phyloP scores from a whole-genome alignment of 305 asterid species.

The Fraxinus albicans region DNA sequence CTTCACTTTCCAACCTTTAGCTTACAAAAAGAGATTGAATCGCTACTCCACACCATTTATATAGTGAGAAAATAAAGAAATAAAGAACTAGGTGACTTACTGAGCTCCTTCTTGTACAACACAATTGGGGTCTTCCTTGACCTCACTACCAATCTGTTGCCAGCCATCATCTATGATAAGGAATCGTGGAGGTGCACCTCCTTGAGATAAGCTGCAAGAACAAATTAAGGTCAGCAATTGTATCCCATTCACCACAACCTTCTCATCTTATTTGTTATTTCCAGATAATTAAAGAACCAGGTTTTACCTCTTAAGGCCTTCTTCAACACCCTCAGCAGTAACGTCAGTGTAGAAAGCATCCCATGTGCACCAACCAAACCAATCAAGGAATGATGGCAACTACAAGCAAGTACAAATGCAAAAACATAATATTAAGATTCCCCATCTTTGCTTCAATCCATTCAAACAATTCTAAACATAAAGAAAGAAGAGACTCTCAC shows the following conservation, averaged over 20 bases:
- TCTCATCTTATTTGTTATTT: neutral
- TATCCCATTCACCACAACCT: neutral
- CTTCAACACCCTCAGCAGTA: slow-evolving; percentile 94
- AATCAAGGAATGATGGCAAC: slow-evolving; percentile 84
- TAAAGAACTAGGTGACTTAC: slow-evolving; percentile 43
- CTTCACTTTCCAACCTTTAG: neutral
- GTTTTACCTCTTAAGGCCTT: slow-evolving; percentile 78
- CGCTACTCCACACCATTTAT: neutral
- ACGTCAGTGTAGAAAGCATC: slow-evolving; percentile 99
- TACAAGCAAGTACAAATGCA: slow-evolving; percentile 30
- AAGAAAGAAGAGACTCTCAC: slow-evolving; percentile 30
- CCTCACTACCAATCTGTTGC: slow-evolving; percentile 91
- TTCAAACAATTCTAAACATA: slow-evolving; percentile 1
- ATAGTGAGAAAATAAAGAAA: neutral
- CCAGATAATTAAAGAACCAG: neutral
- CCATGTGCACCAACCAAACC: slow-evolving; percentile 99
- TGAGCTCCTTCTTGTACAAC: slow-evolving; percentile 98
- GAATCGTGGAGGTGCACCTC: slow-evolving; percentile 89
- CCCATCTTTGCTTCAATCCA: slow-evolving; percentile 7
- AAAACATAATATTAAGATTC: slow-evolving; percentile 8
- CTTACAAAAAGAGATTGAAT: slow-evolving; percentile 1
- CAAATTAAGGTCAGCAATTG: slow-evolving; percentile 10
- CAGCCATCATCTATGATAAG: slow-evolving; percentile 96
- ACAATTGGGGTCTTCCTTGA: slow-evolving; percentile 51
- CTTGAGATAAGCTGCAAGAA: slow-evolving; percentile 72